Evolutionary conservation across 2,329 filamentous ascomycete genomes (phyloP), one percentile per base, ranked within the genome.

Genomic region (Epichloe gansuensis): DNA sequence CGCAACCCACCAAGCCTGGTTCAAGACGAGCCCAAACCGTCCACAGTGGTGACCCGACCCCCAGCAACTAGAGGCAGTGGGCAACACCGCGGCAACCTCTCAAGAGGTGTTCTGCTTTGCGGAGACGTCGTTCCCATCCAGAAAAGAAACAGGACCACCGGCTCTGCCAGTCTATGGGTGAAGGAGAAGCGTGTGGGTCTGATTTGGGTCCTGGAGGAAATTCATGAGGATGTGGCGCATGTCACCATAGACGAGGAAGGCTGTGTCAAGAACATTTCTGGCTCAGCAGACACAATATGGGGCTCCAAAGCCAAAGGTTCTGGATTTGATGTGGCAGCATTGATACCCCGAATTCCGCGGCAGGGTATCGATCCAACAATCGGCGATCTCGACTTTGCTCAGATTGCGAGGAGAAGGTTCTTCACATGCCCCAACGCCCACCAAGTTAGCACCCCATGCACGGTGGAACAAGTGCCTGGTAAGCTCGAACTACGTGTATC

Each of bases 111-210:
- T 28, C 69, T 98, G 50, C 77, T 98, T 1, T 98, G 93, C 60
- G 93, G 93, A 44, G 93, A 98, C 66, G 91, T 98, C n/a, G 89
- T 98, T 17, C 93, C 93, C 0, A 98, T 98, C 55, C 87, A 91
- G 66, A 98, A 97, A 69, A 82, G 93, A 55, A 95, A 98, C 62
- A 93, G 93, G 4, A 81, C 85, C 11, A 91, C 85, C 4, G 93
- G 93, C 2, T 91, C 93, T 54, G 93, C 93, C 39, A 97, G 91
- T 68, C 73, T 98, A 41, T 98, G 93, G 93, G 93, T 98, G 3
- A 98, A 98, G 72, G 93, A 98, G 68, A 98, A 98, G 69, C 81
- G 85, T 48, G 83, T 89, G 50, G 91, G 91, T 9, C 71, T 98
- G 55, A 97, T 98, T 55, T 98, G 93, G 93, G 93, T 98, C 8